Conservation (phyloP, 1,284 basidiomycete genomes). For the Sporisorium graminicola region DNA sequence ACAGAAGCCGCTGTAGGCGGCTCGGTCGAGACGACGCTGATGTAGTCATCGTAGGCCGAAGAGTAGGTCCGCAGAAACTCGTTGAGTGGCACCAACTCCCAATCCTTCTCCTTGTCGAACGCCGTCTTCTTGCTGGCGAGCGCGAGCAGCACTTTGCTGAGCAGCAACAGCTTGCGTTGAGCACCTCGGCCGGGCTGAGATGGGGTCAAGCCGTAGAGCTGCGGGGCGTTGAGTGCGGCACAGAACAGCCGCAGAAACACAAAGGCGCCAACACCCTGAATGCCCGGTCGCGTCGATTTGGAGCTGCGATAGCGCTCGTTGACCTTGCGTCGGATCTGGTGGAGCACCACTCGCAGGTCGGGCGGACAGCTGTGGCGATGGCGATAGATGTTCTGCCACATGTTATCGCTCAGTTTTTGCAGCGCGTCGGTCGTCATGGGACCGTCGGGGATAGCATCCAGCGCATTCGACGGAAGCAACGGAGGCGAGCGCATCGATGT, state of each 20-base stretch:
- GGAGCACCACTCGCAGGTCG: conserved; percentile 54
- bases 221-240: conserved; percentile 60
- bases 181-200: conserved; percentile 34
- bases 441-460: conserved; percentile 38
- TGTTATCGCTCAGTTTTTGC: conserved; percentile 41
- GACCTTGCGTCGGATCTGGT: conserved; percentile 55
- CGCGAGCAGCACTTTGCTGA: conserved; percentile 59
- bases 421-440: conserved; percentile 38
- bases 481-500: conserved; percentile 32
- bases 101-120: conserved; percentile 62
- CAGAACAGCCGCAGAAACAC: conserved; percentile 64
- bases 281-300: conserved; percentile 52
- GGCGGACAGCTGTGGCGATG: conserved; percentile 59
- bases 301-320: conserved; percentile 45
- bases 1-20: conserved; percentile 32
- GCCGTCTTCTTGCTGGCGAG: conserved; percentile 55
- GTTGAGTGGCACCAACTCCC: conserved; percentile 50
- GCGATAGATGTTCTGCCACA: conserved; percentile 63
- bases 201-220: conserved; percentile 58
- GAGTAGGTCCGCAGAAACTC: conserved; percentile 54
- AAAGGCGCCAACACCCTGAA: conserved; percentile 62
- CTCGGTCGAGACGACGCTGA: conserved; percentile 58
- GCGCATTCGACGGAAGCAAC: conserved; percentile 19
- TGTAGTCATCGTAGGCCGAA: conserved; percentile 61
- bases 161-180: conserved; percentile 44